Percentiles rank a stretch among this genome's conserved stretches.
Conservation (phyloP, 2,329 filamentous ascomycete species). For the Verticillium albo-atrum region DNA sequence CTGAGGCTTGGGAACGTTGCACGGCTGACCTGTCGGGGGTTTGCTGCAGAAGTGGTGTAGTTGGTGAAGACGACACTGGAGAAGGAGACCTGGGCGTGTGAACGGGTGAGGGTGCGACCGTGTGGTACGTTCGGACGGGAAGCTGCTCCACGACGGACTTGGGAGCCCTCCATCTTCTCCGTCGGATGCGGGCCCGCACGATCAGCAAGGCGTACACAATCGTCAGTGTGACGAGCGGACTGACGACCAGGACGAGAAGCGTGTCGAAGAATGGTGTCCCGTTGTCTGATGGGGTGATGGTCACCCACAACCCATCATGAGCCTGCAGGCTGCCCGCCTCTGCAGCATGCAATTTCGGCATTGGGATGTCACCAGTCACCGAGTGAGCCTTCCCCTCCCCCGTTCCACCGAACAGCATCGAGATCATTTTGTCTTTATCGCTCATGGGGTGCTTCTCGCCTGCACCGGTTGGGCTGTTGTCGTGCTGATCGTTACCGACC, state of each 20-base stretch:
- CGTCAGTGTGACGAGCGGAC: constrained; percentile 85
- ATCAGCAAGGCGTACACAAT: constrained; percentile 89
- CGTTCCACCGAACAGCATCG: neutral
- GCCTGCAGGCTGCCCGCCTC: constrained; percentile 31
- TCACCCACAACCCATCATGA: constrained; percentile 90
- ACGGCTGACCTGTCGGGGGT: neutral
- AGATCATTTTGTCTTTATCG: neutral
- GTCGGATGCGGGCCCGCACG: constrained; percentile 80
- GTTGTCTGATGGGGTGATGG: constrained; percentile 84
- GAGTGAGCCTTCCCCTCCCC: neutral
- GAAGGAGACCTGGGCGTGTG: constrained; percentile 55
- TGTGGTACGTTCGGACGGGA: constrained; percentile 94
- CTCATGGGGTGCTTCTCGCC: constrained; percentile 14
- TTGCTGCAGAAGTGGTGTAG: constrained; percentile 73
- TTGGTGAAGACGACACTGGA: constrained; percentile 62
- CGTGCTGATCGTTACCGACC: neutral
- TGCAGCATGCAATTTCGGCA: neutral
- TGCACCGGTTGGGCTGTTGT: constrained; percentile 1
- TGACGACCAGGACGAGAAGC: constrained; percentile 91
- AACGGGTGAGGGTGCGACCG: constrained; percentile 61
- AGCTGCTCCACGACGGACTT: constrained; percentile 93
- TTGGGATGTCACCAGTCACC: neutral
- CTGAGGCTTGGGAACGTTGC: neutral
- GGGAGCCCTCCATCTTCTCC: constrained; percentile 91
- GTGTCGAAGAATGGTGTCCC: constrained; percentile 95